Percentiles rank a stretch among this genome's conserved stretches.
Conservation (phyloP, 345 rosid species). For the Dipteronia dyeriana region DNA sequence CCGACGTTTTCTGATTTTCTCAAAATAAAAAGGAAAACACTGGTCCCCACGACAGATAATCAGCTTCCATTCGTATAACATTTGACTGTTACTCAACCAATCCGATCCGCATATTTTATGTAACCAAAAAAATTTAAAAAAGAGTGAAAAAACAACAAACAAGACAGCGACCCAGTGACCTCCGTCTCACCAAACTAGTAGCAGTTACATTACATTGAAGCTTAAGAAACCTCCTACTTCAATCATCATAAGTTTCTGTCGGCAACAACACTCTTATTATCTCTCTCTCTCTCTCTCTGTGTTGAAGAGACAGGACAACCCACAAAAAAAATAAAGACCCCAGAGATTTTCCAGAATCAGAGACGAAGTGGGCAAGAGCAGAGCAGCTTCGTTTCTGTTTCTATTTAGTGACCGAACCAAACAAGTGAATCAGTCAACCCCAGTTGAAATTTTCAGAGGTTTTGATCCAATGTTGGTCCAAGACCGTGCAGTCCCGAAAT, state of each 20-base stretch:
- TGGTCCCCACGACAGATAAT: constrained; percentile 6
- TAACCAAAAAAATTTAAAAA: too few relatives aligned
- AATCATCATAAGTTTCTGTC: constrained; percentile 22
- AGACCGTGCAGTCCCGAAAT: constrained; percentile 53
- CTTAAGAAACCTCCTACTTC: constrained; percentile 23
- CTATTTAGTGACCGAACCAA: too few relatives aligned
- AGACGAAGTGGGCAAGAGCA: not conserved
- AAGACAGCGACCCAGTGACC: constrained; percentile 33
- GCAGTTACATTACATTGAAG: constrained; percentile 33
- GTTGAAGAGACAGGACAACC: not conserved
- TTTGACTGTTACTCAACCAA: not conserved
- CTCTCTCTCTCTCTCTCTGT: not conserved
- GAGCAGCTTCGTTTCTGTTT: not conserved
- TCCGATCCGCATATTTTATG: too few relatives aligned
- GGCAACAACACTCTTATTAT: constrained; percentile 22
- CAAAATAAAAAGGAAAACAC: too few relatives aligned
- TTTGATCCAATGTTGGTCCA: constrained; percentile 79
- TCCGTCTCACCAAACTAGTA: constrained; percentile 23
- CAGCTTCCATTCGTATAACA: too few relatives aligned
- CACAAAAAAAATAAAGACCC: too few relatives aligned
- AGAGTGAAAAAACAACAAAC: not conserved
- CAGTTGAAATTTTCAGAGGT: not conserved
- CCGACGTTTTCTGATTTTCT: too few relatives aligned
- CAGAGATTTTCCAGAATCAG: not conserved
- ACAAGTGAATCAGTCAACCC: too few relatives aligned